phyloP scores from a whole-genome alignment of 495 filamentous ascomycete genomes.

The Penicillium riverlandense region DNA sequence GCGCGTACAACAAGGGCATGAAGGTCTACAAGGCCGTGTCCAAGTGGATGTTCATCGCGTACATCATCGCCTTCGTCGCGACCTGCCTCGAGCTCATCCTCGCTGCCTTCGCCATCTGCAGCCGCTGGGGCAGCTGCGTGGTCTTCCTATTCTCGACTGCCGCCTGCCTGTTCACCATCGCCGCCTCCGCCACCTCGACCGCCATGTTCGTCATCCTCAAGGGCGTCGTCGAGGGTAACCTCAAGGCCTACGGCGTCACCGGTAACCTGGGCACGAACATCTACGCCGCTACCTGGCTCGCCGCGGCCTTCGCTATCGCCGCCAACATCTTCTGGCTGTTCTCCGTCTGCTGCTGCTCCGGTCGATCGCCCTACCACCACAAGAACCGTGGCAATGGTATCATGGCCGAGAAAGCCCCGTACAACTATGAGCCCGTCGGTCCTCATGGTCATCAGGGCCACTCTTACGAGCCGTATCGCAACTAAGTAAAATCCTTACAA shows the following conservation, averaged over 20 bases:
- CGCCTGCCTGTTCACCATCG: slow-evolving; percentile 49
- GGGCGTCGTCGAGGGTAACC: slow-evolving; percentile 50
- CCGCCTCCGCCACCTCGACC: slow-evolving; percentile 48
- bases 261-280: slow-evolving; percentile 59
- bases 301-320: slow-evolving; percentile 64
- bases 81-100: slow-evolving; percentile 63
- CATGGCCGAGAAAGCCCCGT: slow-evolving; percentile 43
- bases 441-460: slow-evolving; percentile 18
- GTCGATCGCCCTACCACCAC: slow-evolving; percentile 43
- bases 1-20: slow-evolving; percentile 56
- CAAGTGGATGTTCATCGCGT: slow-evolving; percentile 75
- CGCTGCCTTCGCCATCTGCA: slow-evolving; percentile 62
- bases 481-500: no score
- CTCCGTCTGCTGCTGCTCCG: slow-evolving; percentile 83
- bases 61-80: slow-evolving; percentile 60
- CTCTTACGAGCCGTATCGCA: slow-evolving; percentile 2
- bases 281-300: slow-evolving; percentile 68
- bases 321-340: slow-evolving; percentile 83
- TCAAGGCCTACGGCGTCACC: slow-evolving; percentile 59
- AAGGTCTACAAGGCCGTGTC: slow-evolving; percentile 63
- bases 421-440: slow-evolving; percentile 43
- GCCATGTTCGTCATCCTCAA: slow-evolving; percentile 56
- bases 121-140: slow-evolving; percentile 63
- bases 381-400: slow-evolving; percentile 18
- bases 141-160: slow-evolving; percentile 67